Percentiles rank a stretch among this genome's conserved stretches.
phyloP scores from a whole-genome alignment of 208 protist genomes.

The Wallacemonas sp. region DNA sequence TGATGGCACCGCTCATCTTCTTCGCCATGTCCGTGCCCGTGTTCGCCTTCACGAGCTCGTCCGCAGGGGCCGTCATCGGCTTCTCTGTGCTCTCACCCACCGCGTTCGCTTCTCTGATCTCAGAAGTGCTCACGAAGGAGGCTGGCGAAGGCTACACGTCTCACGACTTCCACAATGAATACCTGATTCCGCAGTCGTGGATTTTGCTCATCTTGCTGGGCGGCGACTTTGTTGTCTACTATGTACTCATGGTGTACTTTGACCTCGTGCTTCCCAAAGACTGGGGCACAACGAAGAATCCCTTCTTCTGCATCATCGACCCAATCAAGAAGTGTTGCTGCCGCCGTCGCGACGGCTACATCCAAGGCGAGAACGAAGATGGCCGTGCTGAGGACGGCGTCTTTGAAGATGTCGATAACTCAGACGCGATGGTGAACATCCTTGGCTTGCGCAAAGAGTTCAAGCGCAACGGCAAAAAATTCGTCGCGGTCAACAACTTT shows the following conservation, averaged over 20 bases:
- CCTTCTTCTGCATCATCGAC: slow-evolving; percentile 37
- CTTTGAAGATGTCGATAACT: slow-evolving; percentile 23
- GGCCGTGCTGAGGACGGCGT: slow-evolving; percentile 20
- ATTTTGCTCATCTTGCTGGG: slow-evolving; percentile 23
- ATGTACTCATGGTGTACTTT: slow-evolving; percentile 46
- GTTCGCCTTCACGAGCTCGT: slow-evolving; percentile 23
- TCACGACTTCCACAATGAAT: slow-evolving; percentile 16
- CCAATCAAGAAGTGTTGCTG: slow-evolving; percentile 15
- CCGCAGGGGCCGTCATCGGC: not conserved
- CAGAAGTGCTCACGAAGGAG: slow-evolving; percentile 31
- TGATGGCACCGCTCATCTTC: slow-evolving; percentile 50
- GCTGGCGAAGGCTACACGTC: slow-evolving; percentile 16
- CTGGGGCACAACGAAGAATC: slow-evolving; percentile 30
- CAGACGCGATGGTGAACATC: slow-evolving; percentile 20
- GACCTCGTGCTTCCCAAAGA: slow-evolving; percentile 37
- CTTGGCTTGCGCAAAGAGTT: slow-evolving; percentile 29
- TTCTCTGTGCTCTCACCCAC: slow-evolving; percentile 28
- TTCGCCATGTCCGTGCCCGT: slow-evolving; percentile 23
- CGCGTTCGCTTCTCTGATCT: slow-evolving; percentile 27
- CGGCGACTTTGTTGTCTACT: slow-evolving; percentile 46
- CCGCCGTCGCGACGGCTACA: slow-evolving; percentile 12
- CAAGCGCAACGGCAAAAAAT: slow-evolving; percentile 18
- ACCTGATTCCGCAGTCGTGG: slow-evolving; percentile 14
- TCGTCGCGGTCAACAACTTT: slow-evolving; percentile 57
- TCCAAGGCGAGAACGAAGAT: slow-evolving; percentile 8